Percentiles rank a stretch among this genome's conserved stretches.
Conservation (phyloP, 2,329 filamentous ascomycete genomes). For the Diaporthe citriasiana region DNA sequence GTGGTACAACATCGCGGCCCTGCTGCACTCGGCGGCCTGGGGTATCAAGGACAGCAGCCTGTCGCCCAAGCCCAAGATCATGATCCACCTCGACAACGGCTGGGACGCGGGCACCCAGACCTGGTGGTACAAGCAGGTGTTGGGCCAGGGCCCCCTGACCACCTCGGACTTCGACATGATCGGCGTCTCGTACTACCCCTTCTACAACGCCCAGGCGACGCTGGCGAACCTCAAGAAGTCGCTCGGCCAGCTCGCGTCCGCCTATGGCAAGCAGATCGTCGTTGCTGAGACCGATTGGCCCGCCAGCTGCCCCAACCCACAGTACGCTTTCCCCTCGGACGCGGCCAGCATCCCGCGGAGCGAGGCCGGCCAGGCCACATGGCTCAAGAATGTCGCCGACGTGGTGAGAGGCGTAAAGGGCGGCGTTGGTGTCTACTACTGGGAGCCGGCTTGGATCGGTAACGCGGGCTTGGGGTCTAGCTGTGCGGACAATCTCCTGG, state of each 20-base stretch:
- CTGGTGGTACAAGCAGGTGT: slow-evolving; percentile 70
- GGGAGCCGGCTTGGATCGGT: slow-evolving; percentile 80
- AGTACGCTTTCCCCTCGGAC: slow-evolving; percentile 72
- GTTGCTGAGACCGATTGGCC: slow-evolving; percentile 82
- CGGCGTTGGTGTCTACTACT: slow-evolving; percentile 77
- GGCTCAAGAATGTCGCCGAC: slow-evolving; percentile 71
- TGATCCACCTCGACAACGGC: slow-evolving; percentile 83
- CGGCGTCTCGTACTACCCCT: slow-evolving; percentile 81
- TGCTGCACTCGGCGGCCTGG: slow-evolving; percentile 74
- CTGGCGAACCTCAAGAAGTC: slow-evolving; percentile 68
- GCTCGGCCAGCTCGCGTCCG: slow-evolving; percentile 70
- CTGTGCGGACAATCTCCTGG: slow-evolving; percentile 67
- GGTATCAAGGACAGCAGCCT: slow-evolving; percentile 75
- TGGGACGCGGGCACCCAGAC: slow-evolving; percentile 78
- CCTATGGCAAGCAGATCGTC: slow-evolving; percentile 75
- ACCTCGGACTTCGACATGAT: slow-evolving; percentile 77
- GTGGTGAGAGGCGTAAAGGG: slow-evolving; percentile 66
- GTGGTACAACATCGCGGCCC: slow-evolving; percentile 71
- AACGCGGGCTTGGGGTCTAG: slow-evolving; percentile 76
- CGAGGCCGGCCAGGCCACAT: slow-evolving; percentile 73
- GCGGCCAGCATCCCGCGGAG: slow-evolving; percentile 72
- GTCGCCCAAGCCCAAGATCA: slow-evolving; percentile 73
- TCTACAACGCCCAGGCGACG: slow-evolving; percentile 73
- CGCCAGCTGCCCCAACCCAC: slow-evolving; percentile 71
- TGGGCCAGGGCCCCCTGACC: slow-evolving; percentile 64